These are phyloP conservation scores for Talaromyces amestolkiae DNA, from an alignment of 2,329 filamentous ascomycete genomes.

Conservation along the genomic window DNA sequence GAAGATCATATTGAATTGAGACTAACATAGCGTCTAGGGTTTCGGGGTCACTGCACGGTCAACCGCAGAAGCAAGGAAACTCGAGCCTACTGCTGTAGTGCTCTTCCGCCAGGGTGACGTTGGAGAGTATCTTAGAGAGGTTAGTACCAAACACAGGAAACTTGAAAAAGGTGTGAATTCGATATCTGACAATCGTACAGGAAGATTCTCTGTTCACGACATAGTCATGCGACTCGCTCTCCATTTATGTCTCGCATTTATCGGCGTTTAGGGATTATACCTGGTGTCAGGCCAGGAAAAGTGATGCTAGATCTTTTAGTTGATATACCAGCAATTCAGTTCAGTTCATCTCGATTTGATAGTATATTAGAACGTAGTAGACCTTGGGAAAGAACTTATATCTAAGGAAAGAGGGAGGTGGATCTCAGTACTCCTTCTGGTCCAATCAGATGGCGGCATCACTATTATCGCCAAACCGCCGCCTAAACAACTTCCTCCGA, in stretches of 20 bases:
- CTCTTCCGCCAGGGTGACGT: conserved; percentile 91
- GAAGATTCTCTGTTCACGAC: conserved; percentile 65
- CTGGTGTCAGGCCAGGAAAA: conserved; percentile 8
- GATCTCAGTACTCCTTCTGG: neutral
- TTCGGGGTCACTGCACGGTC: conserved; percentile 90
- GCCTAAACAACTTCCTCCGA: neutral
- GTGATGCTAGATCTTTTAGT: conserved; percentile 7
- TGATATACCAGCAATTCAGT: conserved; percentile 9
- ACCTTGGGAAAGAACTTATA: neutral
- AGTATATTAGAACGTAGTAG: neutral
- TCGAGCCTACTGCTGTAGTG: conserved; percentile 87
- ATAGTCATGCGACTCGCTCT: conserved; percentile 24
- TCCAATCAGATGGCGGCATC: neutral
- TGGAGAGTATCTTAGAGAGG: conserved; percentile 88
- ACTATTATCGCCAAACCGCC: neutral
- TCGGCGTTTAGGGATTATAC: conserved; percentile 15
- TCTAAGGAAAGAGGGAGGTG: neutral
- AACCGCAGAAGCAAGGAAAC: conserved; percentile 74
- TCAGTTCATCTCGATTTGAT: neutral
- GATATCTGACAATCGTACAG: conserved; percentile 25
- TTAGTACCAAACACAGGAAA: conserved; percentile 24
- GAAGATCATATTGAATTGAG: neutral
- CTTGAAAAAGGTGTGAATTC: neutral
- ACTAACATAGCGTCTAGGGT: conserved; percentile 52
- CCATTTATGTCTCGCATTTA: conserved; percentile 11